Evolutionary conservation across 805 yeast species (phyloP).

Genomic region (Kluyveromyces aestuarii): DNA sequence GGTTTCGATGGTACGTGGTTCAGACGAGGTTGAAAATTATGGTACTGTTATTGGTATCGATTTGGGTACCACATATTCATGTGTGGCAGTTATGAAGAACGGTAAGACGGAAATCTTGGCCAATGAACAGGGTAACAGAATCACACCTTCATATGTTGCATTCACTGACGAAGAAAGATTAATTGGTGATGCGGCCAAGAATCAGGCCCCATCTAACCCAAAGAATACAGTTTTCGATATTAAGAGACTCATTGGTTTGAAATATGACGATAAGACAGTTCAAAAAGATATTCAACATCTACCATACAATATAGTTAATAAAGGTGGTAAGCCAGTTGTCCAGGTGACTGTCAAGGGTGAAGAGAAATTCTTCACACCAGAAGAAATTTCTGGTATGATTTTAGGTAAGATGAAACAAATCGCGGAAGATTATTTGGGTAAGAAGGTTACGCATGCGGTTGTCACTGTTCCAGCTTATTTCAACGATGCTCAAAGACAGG

Average conservation of each 20-base stretch:
- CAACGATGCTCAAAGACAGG: slow-evolving; percentile 91
- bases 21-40: slow-evolving; percentile 38
- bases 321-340: slow-evolving; percentile 75
- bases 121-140: slow-evolving; percentile 95
- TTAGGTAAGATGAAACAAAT: slow-evolving; percentile 86
- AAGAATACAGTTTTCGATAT: slow-evolving; percentile 81
- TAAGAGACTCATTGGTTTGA: slow-evolving; percentile 83
- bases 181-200: slow-evolving; percentile 94
- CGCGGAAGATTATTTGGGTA: slow-evolving; percentile 86
- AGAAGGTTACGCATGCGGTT: slow-evolving; percentile 78
- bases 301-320: slow-evolving; percentile 64
- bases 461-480: slow-evolving; percentile 91
- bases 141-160: slow-evolving; percentile 91
- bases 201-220: slow-evolving; percentile 88
- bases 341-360: slow-evolving; percentile 69
- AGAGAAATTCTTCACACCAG: slow-evolving; percentile 74
- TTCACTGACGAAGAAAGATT: slow-evolving; percentile 87
- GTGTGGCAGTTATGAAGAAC: slow-evolving; percentile 83
- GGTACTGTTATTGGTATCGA: slow-evolving; percentile 86
- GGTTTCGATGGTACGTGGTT: slow-evolving; percentile 26
- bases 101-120: slow-evolving; percentile 90
- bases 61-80: slow-evolving; percentile 94
- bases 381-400: slow-evolving; percentile 89
- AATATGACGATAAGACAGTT: slow-evolving; percentile 67
- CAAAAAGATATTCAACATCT: slow-evolving; percentile 76